phyloP scores from a whole-genome alignment of 106 monocot genomes.

The Acorus gramineus region DNA sequence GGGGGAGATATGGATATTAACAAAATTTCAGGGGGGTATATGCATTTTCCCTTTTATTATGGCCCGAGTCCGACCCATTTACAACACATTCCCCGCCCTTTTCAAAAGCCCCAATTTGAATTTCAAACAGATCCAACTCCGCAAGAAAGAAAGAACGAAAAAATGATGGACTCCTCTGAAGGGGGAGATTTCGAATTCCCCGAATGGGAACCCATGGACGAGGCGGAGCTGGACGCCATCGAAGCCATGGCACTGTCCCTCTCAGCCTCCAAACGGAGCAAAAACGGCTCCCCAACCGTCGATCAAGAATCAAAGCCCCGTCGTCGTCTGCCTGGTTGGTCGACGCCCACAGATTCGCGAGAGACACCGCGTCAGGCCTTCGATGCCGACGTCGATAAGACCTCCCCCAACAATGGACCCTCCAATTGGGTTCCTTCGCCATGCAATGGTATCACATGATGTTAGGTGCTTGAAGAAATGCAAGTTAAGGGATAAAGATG shows the following conservation, averaged over 20 bases:
- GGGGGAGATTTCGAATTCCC: slow-evolving; percentile 6
- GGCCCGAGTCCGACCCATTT: too few species aligned
- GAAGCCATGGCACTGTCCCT: slow-evolving; percentile 17
- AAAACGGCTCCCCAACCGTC: neutral
- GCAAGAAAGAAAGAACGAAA: too few species aligned
- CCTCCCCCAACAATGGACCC: neutral
- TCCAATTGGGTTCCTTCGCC: neutral
- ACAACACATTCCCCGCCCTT: too few species aligned
- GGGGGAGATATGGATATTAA: too few species aligned
- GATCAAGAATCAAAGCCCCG: neutral
- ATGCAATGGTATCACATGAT: neutral
- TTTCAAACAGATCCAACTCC: too few species aligned
- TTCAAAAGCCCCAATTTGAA: too few species aligned
- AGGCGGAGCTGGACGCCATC: slow-evolving; percentile 57
- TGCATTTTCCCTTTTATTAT: too few species aligned
- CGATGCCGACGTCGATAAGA: neutral
- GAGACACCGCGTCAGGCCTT: neutral
- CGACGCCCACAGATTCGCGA: neutral
- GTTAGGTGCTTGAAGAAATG: too few species aligned
- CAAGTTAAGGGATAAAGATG: too few species aligned
- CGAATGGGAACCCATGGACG: slow-evolving; percentile 41
- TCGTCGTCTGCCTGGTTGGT: slow-evolving; percentile 51
- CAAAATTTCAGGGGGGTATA: too few species aligned
- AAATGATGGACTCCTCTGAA: neutral
- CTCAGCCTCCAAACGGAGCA: slow-evolving; percentile 10